Base-by-base conservation (phyloP, 371 early-diverging fungal species). In the Apophysomyces elegans region DNA sequence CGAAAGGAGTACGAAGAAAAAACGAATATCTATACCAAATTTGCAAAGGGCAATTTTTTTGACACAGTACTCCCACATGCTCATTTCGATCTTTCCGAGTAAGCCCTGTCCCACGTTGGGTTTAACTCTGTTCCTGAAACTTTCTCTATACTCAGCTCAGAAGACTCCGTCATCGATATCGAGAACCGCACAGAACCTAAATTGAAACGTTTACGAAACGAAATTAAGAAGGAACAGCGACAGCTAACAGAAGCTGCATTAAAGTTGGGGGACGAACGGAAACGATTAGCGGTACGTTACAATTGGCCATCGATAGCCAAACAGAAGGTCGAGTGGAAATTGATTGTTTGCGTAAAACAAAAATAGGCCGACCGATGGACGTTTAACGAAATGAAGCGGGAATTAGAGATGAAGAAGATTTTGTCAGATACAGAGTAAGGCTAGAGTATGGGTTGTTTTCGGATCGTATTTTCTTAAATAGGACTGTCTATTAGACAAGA, bases 31-130 rank as follows among this genome's bases (percentile, higher is more conserved):
- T 78, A 78, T 62, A 63, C 69, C 61, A 62, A 66, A 14, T 82
- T 71, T 73, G 72, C 73, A 18, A 43, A 74, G 43, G 80, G 83
- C 5, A 74, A 73, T 0, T 82, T 82, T 57, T 82, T 79, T 76
- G 80, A 82, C 56, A 67, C 69, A 9, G 43, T 65, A 37, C 38
- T 69, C 47, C 69, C 74, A 37, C 56, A 58, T 59, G 39, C 62
- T 26, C 56, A 18, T 26, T 8, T 41, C 1, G 63, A 66, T n/a
- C 32, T 62, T 38, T 79, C 80, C 45, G 77, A 76, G 79, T 79
- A 69, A 68, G 74, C 67, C 0, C 59, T 18, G 5, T 37, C 8
- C 13, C 12, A 9, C 37, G 37, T 62, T 4, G 16, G 11, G 18
- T 41, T 14, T 39, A 35, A 4, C 9, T 12, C 21, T 59, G 3